These are phyloP conservation scores for Eimeria brunetti DNA, from an alignment of 169 alveolate genomes.

Conservation along the genomic window DNA sequence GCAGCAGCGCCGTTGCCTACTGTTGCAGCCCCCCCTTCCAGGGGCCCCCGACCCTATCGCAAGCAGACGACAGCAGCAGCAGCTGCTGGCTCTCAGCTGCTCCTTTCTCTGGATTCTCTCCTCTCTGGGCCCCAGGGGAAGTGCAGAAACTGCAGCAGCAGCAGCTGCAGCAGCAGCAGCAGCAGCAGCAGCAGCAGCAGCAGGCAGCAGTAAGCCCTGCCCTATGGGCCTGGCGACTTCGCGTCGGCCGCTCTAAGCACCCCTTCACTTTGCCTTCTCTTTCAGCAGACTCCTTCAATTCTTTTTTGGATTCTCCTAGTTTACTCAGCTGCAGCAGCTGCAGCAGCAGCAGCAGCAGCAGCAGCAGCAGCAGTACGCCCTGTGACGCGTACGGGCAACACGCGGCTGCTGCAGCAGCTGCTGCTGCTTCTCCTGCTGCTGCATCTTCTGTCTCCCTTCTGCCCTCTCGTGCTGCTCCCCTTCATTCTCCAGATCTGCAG, in stretches of 20 bases:
- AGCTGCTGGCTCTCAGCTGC: not conserved
- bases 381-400: not conserved
- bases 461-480: not conserved
- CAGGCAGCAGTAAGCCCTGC: constrained; percentile 27
- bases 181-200: constrained; percentile 26
- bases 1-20: not conserved
- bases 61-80: not conserved
- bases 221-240: constrained; percentile 18
- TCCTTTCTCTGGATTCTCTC: not conserved
- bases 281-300: not conserved
- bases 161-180: constrained; percentile 25
- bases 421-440: not conserved
- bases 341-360: constrained; percentile 3
- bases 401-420: not conserved
- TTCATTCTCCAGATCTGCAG: not conserved
- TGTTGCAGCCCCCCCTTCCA: not conserved
- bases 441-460: not conserved
- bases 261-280: not conserved
- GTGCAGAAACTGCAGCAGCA: constrained; percentile 16
- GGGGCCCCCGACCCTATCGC: not conserved
- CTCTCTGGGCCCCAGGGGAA: not conserved
- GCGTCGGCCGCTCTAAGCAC: constrained; percentile 13
- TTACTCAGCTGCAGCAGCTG: not conserved
- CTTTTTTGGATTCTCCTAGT: not conserved
- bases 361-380: constrained; percentile 33